Evolutionary conservation across 78 protist genomes (phyloP).

Genomic region (Mantamonas sphyraenae): DNA sequence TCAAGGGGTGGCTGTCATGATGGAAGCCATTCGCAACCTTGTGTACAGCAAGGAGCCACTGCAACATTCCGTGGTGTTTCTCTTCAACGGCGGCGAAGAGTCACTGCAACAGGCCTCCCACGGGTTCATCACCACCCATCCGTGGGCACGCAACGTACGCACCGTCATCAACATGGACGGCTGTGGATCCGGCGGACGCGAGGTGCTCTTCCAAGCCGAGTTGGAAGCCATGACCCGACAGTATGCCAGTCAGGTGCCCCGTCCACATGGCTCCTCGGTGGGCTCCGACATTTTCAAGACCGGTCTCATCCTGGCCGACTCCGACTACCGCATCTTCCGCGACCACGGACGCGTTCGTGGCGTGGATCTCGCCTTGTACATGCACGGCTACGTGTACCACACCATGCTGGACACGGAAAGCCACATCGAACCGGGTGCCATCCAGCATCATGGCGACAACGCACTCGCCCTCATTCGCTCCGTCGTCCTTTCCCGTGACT

Average conservation of each 20-base stretch:
- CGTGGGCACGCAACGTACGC: constrained; percentile 11
- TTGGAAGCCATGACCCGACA: not conserved
- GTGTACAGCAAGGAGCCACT: not conserved
- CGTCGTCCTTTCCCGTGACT: not conserved
- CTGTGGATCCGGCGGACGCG: constrained; percentile 31
- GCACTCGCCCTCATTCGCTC: constrained; percentile 3
- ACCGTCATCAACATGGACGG: constrained; percentile 25
- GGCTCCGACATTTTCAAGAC: constrained; percentile 23
- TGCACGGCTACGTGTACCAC: constrained; percentile 29
- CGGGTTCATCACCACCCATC: constrained; percentile 28
- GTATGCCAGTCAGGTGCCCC: constrained; percentile 8
- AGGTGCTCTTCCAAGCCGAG: constrained; percentile 26
- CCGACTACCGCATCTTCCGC: constrained; percentile 31
- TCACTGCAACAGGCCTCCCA: constrained; percentile 21
- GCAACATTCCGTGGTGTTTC: not conserved
- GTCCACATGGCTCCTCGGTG: constrained; percentile 2
- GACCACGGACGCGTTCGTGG: constrained; percentile 26
- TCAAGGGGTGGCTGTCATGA: not conserved
- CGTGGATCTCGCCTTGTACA: constrained; percentile 15
- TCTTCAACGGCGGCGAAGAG: constrained; percentile 48
- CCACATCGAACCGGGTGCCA: not conserved
- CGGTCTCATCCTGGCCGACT: constrained; percentile 20
- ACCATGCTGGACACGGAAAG: constrained; percentile 12
- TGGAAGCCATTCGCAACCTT: not conserved
- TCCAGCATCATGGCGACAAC: constrained; percentile 30